A percentile compares a stretch with the other conserved stretches of the same genome.
Conservation (phyloP, 2,329 filamentous ascomycete species). For the Penicillium sp. region DNA sequence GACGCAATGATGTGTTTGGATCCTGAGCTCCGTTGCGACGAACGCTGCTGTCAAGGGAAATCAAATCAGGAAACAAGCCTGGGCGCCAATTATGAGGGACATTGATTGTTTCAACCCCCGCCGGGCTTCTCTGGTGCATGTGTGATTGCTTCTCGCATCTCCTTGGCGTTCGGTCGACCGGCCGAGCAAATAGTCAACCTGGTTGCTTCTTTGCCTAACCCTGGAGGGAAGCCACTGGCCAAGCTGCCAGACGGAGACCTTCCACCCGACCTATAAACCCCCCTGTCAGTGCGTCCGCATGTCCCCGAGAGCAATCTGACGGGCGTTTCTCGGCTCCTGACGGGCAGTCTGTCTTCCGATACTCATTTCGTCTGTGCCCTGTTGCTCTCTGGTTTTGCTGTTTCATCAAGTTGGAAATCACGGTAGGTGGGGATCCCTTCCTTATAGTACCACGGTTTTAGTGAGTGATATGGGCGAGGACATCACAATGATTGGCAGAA, state of each 20-base stretch:
- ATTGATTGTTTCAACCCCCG: conserved; percentile 11
- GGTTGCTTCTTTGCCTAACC: conserved; percentile 13
- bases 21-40: neutral
- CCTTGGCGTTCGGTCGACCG: conserved; percentile 11
- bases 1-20: too few species aligned
- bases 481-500: conserved; percentile 2
- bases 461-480: neutral
- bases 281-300: conserved; percentile 6
- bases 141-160: conserved; percentile 16
- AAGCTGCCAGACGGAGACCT: conserved; percentile 2
- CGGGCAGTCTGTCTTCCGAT: conserved; percentile 5
- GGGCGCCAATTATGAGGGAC: neutral
- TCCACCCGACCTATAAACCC: conserved; percentile 10
- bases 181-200: conserved; percentile 5
- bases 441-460: neutral
- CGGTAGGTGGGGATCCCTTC: neutral
- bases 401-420: neutral
- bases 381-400: neutral
- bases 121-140: conserved; percentile 3
- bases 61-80: neutral
- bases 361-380: neutral
- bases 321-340: conserved; percentile 8
- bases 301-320: conserved; percentile 12
- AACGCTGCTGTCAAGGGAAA: conserved; percentile 5
- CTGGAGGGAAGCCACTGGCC: conserved; percentile 8